Conservation (phyloP, 1,284 basidiomycete genomes). For the Austroboletus novae-zelandiae region DNA sequence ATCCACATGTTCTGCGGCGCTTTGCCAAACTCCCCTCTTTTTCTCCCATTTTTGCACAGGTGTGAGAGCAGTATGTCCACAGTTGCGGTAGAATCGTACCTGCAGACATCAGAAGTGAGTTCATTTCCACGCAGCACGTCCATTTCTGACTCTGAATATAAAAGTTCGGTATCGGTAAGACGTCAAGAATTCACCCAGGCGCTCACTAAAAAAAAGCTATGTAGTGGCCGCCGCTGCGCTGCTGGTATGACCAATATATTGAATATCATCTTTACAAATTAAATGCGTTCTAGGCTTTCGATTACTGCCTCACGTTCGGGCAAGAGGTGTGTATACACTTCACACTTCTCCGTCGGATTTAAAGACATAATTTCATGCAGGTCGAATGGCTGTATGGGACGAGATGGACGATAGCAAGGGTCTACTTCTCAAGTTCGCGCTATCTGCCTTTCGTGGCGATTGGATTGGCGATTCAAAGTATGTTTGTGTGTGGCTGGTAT, state of each 20-base stretch:
- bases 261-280: neutral
- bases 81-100: slow-evolving; percentile 15
- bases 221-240: slow-evolving; percentile 15
- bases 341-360: neutral
- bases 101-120: slow-evolving; percentile 16
- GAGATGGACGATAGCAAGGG: slow-evolving; percentile 17
- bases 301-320: slow-evolving; percentile 18
- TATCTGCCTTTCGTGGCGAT: slow-evolving; percentile 26
- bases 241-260: slow-evolving; percentile 3
- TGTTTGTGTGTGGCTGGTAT: neutral
- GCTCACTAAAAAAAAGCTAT: neutral
- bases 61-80: slow-evolving; percentile 9
- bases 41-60: neutral
- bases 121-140: neutral
- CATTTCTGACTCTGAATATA: neutral
- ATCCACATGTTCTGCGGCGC: too few species aligned
- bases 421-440: slow-evolving; percentile 19
- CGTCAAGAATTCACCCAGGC: neutral
- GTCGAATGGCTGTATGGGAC: slow-evolving; percentile 16
- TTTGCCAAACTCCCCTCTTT: too few species aligned
- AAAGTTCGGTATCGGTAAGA: slow-evolving; percentile 17
- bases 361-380: slow-evolving; percentile 3
- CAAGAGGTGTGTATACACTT: slow-evolving; percentile 6
- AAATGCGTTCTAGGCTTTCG: slow-evolving; percentile 11
- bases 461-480: slow-evolving; percentile 16